A percentile compares a stretch with the other conserved stretches of the same genome.
These are phyloP conservation scores for Pseudophaeomoniella oleicola DNA, from an alignment of 2,329 filamentous ascomycete genomes.

Conservation along the genomic window DNA sequence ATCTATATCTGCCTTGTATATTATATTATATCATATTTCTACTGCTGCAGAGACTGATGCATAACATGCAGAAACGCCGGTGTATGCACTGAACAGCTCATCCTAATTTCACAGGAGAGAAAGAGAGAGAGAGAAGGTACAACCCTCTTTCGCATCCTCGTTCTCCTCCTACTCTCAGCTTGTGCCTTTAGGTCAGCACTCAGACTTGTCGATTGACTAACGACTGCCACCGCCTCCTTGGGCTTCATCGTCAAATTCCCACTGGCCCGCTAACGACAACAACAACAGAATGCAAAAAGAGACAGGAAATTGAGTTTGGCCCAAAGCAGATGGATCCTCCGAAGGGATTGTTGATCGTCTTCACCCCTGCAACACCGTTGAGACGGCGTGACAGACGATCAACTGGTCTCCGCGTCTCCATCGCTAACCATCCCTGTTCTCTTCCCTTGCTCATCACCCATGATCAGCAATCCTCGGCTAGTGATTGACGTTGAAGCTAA, in stretches of 20 bases:
- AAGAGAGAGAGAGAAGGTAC: not conserved
- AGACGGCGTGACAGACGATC: not conserved
- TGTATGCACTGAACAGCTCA: not conserved
- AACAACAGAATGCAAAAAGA: not conserved
- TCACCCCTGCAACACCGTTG: not conserved
- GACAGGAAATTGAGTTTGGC: not conserved
- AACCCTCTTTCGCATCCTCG: not conserved
- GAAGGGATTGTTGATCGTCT: not conserved
- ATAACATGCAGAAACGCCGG: not conserved
- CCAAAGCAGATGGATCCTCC: not conserved
- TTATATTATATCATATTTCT: not conserved
- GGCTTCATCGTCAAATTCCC: not conserved
- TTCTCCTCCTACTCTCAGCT: not conserved
- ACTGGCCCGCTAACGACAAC: not conserved
- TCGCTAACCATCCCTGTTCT: not conserved
- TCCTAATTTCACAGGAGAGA: not conserved
- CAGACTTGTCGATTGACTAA: not conserved
- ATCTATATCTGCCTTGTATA: not conserved
- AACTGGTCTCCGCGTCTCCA: not conserved
- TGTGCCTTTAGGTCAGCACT: not conserved
- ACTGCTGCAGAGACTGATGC: not conserved
- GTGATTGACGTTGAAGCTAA: not conserved
- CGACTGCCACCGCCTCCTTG: not conserved
- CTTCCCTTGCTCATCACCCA: constrained; percentile 1
- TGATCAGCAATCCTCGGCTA: constrained; percentile 1